Evolutionary conservation across 1,284 basidiomycete genomes (phyloP).

Genomic region (Moniliophthora roreri): DNA sequence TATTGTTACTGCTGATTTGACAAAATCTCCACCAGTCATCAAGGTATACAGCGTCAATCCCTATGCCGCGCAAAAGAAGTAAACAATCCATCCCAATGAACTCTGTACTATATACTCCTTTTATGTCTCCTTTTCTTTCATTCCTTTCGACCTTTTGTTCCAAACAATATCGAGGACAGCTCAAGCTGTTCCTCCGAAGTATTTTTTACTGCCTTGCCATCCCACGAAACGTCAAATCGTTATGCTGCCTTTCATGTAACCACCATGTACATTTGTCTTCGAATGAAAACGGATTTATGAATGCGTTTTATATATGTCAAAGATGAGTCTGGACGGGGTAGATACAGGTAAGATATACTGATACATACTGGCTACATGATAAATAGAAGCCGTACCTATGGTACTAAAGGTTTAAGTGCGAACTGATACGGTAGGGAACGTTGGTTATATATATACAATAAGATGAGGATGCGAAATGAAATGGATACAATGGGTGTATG

Average conservation of each 20-base stretch:
- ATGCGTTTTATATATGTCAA: background rate
- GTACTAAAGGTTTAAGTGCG: no score
- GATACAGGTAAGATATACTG: no score
- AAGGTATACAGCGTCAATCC: constrained; percentile 90
- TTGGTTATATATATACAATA: background rate
- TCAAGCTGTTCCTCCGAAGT: background rate
- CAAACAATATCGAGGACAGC: no score
- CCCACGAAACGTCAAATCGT: background rate
- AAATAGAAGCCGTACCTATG: background rate
- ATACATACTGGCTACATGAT: background rate
- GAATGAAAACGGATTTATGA: background rate
- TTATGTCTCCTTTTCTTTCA: background rate
- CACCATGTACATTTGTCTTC: constrained; percentile 3
- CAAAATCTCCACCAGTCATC: constrained; percentile 92
- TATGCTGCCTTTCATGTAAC: background rate
- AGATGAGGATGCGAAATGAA: constrained; percentile 13
- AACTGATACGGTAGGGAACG: no score
- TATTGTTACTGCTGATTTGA: constrained; percentile 90
- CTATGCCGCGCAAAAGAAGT: constrained; percentile 59
- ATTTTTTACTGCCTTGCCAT: background rate
- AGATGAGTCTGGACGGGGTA: no score
- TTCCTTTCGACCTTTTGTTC: background rate
- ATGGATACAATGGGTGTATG: constrained; percentile 9
- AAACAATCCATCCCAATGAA: background rate
- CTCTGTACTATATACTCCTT: constrained; percentile 4